Base-by-base conservation (phyloP, 371 early-diverging fungal genomes). In the Syncephalis plumigaleata region DNA sequence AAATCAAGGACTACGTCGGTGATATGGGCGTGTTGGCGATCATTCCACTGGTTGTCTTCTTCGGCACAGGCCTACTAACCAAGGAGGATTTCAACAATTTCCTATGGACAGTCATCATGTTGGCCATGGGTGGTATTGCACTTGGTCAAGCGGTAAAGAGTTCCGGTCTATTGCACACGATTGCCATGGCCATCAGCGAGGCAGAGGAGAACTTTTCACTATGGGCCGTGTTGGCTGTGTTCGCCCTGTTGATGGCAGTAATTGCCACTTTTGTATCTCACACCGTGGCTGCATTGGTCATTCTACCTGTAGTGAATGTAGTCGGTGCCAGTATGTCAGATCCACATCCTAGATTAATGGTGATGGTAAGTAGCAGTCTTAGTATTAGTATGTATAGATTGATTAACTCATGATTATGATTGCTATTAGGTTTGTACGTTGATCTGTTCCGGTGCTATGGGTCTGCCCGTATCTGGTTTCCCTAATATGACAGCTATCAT, bases 401-500 rank as follows among this genome's bases (percentile, higher is more conserved):
- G 26, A 9, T 18, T 18, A 44, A 17, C 43, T 43, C 2, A 38
- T 18, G 25, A 8, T 23, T 16, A 18, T 40, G 4, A 31, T 15
- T 21, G 15, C 15, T 21, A 18, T 8, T 55, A 62, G 71, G 73
- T 75, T 13, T 56, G 81, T 2, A 83, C 84, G 9, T 58, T 89
- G 42, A 77, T 86, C 71, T 84, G 85, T 48, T 84, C 84, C 0
- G 80, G 75, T 17, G 89, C 85, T 1, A 90, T 95, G 95, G 94
- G 87, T 1, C 64, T 95, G 3, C 95, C 92, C 0, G 88, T 96
- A 3, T 87, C 81, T 1, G 87, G 90, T 0, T 93, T 91, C 63
- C 97, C 97, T 0, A 96, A 96, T 57, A 93, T 96, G 91, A 87
- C 84, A 47, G 92, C 94, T 13, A 79, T 92, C 40, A 81, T 86